These are phyloP conservation scores for Pterocarpus santalinus DNA, from an alignment of 306 rosid genomes.

Conservation along the genomic window DNA sequence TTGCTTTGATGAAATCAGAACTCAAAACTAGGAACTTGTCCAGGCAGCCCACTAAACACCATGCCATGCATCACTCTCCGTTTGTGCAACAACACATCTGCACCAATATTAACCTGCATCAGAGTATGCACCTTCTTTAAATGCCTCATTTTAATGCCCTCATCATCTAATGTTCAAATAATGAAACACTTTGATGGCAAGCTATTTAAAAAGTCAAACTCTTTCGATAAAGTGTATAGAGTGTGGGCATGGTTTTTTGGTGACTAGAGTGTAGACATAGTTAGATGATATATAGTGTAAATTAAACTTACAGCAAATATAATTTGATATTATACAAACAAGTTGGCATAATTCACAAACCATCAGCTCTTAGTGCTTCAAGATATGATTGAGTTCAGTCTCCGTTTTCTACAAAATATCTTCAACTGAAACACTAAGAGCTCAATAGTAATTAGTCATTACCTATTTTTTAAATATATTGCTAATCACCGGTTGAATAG, in stretches of 20 bases:
- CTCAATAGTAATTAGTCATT: not conserved
- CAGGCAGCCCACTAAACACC: no score
- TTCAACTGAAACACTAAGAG: not conserved
- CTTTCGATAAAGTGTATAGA: not conserved
- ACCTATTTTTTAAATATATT: not conserved
- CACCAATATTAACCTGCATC: no score
- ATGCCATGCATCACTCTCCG: no score
- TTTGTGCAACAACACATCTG: no score
- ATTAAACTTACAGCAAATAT: not conserved
- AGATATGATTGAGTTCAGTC: not conserved
- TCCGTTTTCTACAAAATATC: not conserved
- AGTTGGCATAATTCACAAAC: not conserved
- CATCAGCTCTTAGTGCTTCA: not conserved
- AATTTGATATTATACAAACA: not conserved
- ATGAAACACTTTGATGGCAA: no score
- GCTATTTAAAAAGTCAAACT: not conserved
- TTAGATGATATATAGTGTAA: not conserved
- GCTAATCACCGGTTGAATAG: not conserved
- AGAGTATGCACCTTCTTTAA: no score
- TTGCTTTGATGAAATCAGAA: no score
- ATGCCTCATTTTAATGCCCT: no score
- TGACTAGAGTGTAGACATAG: not conserved
- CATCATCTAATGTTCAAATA: no score
- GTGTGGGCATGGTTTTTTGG: no score
- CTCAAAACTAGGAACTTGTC: no score